phyloP scores from a whole-genome alignment of 2,329 filamentous ascomycete genomes.

The Immersiporthe knoxdaviesiana region DNA sequence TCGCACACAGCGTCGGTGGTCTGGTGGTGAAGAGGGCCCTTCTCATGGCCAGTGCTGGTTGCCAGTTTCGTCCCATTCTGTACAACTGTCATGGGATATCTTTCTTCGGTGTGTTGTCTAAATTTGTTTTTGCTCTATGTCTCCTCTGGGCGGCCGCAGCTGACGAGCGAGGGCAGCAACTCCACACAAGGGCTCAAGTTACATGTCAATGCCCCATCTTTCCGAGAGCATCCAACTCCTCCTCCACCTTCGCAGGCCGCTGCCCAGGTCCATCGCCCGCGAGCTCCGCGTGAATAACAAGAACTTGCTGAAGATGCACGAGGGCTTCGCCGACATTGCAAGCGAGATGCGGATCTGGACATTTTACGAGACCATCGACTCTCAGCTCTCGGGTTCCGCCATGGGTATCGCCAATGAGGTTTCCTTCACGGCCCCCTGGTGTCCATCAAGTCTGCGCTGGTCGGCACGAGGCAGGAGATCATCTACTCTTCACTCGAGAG shows the following conservation, averaged over 20 bases:
- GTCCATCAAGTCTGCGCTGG: constrained; percentile 58
- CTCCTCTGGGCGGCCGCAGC: not conserved
- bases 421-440: constrained; percentile 64
- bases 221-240: constrained; percentile 56
- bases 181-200: constrained; percentile 66
- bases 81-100: constrained; percentile 63
- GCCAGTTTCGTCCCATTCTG: constrained; percentile 48
- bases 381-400: constrained; percentile 52
- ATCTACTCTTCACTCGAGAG: constrained; percentile 56
- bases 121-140: not conserved
- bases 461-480: constrained; percentile 55
- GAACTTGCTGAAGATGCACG: constrained; percentile 53
- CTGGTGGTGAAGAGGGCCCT: constrained; percentile 62
- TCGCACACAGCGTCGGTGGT: constrained; percentile 65
- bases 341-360: constrained; percentile 65
- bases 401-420: constrained; percentile 46
- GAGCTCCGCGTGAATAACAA: constrained; percentile 55
- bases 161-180: constrained; percentile 46
- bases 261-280: constrained; percentile 54
- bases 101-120: constrained; percentile 54
- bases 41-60: constrained; percentile 47
- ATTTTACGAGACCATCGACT: constrained; percentile 66
- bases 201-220: constrained; percentile 62
- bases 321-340: constrained; percentile 59
- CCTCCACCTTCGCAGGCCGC: constrained; percentile 53